Percentiles rank a stretch among this genome's conserved stretches.
These are phyloP conservation scores for Diaporthe sp. DNA, from an alignment of 2,329 filamentous ascomycete genomes.

Conservation along the genomic window DNA sequence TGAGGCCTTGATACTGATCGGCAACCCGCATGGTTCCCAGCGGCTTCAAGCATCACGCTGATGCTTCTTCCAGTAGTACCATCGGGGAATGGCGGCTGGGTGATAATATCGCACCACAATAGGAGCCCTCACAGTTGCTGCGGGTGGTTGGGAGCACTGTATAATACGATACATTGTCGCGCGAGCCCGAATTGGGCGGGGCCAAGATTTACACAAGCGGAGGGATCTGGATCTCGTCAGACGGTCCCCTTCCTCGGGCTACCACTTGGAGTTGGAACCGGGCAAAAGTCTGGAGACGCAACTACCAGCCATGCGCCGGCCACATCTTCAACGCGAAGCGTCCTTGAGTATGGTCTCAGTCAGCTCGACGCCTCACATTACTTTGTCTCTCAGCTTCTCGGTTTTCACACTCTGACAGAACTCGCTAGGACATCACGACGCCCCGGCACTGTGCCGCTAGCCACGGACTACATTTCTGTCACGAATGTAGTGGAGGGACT, in stretches of 20 bases:
- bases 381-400: background rate
- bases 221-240: conserved; percentile 3
- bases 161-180: conserved; percentile 3
- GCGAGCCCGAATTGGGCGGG: background rate
- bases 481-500: conserved; percentile 9
- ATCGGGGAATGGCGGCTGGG: conserved; percentile 8
- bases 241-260: background rate
- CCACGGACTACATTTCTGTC: background rate
- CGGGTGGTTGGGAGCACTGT: conserved; percentile 10
- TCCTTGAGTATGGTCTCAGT: background rate
- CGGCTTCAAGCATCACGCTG: conserved; percentile 23
- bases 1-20: conserved; percentile 20
- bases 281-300: background rate
- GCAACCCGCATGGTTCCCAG: conserved; percentile 19
- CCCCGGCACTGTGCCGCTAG: conserved; percentile 21
- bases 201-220: background rate
- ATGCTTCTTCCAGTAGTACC: conserved; percentile 21
- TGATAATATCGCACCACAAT: conserved; percentile 15
- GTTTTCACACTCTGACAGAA: background rate
- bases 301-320: background rate
- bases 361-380: background rate
- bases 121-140: background rate
- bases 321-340: background rate
- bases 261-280: background rate
- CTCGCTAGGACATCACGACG: background rate